Conservation (phyloP, 306 rosid genomes). For the Cicer arietinum region DNA sequence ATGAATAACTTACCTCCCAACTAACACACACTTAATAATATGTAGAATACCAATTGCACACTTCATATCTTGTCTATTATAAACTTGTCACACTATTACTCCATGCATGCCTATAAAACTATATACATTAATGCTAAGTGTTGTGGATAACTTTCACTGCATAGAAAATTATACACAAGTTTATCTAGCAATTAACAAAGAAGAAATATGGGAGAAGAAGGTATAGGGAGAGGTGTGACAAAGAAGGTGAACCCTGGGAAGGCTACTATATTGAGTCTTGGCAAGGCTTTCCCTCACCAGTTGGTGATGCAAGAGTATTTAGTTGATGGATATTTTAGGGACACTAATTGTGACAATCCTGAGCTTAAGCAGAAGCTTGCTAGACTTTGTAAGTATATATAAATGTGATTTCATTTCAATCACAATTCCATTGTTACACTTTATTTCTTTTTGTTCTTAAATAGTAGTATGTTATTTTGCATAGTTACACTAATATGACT, state of each 20-base stretch:
- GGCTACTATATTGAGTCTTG: constrained; percentile 86
- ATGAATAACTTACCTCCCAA: constrained; percentile 67
- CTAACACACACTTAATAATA: constrained; percentile 44
- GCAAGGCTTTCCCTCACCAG: constrained; percentile 96
- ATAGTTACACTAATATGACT: background rate
- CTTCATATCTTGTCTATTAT: constrained; percentile 42
- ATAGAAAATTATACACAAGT: background rate
- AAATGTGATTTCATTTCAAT: background rate
- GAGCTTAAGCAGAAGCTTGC: constrained; percentile 81
- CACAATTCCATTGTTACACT: background rate
- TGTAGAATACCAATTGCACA: constrained; percentile 32
- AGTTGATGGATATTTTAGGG: constrained; percentile 89
- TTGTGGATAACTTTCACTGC: constrained; percentile 10
- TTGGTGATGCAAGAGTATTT: constrained; percentile 90
- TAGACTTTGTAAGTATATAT: constrained; percentile 69
- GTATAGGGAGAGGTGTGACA: constrained; percentile 40
- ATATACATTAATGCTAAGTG: constrained; percentile 44
- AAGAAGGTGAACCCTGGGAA: constrained; percentile 61
- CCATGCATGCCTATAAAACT: constrained; percentile 33
- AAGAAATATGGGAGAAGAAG: constrained; percentile 64
- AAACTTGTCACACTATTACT: constrained; percentile 36
- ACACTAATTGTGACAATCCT: constrained; percentile 83
- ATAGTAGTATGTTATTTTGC: too few species aligned
- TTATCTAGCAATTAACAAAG: background rate
- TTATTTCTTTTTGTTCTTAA: too few species aligned